Conservation (phyloP, 2,329 filamentous ascomycete genomes). For the Fusarium heterosporum region DNA sequence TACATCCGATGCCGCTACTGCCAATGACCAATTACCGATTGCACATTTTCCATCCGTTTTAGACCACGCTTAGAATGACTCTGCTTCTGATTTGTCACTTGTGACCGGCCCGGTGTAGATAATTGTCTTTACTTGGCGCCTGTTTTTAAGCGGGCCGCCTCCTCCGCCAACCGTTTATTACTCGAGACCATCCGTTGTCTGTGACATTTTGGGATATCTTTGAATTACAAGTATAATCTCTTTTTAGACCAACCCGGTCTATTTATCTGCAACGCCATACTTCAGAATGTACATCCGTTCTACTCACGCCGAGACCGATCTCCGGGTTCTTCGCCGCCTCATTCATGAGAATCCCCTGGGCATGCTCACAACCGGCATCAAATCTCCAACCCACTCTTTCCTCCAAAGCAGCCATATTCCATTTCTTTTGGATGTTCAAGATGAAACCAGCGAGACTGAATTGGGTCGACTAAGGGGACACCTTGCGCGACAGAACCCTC, state of each 20-base stretch:
- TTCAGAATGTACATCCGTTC: conserved; percentile 37
- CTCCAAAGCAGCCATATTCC: conserved; percentile 72
- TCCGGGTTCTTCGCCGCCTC: conserved; percentile 63
- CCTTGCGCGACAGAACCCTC: conserved; percentile 71
- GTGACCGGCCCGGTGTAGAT: conserved; percentile 26
- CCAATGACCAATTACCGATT: background rate
- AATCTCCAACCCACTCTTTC: conserved; percentile 58
- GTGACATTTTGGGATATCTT: rapidly evolving
- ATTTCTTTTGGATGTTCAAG: conserved; percentile 64
- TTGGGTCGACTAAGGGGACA: conserved; percentile 66
- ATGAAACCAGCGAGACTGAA: conserved; percentile 54
- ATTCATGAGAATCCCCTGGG: conserved; percentile 71
- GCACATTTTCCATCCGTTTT: background rate
- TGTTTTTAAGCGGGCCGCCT: conserved; percentile 23
- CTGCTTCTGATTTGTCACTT: conserved; percentile 9
- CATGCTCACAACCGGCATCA: conserved; percentile 70
- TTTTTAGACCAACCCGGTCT: too few species aligned
- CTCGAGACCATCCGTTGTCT: background rate
- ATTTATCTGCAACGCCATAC: rapidly evolving
- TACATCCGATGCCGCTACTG: background rate
- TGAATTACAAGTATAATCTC: background rate
- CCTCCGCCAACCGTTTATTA: conserved; percentile 28
- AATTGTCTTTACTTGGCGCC: background rate
- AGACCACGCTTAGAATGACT: conserved; percentile 16
- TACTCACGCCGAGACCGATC: conserved; percentile 62